Base-by-base conservation (phyloP, 768 basidiomycete species). In the Boletus reticulatus region DNA sequence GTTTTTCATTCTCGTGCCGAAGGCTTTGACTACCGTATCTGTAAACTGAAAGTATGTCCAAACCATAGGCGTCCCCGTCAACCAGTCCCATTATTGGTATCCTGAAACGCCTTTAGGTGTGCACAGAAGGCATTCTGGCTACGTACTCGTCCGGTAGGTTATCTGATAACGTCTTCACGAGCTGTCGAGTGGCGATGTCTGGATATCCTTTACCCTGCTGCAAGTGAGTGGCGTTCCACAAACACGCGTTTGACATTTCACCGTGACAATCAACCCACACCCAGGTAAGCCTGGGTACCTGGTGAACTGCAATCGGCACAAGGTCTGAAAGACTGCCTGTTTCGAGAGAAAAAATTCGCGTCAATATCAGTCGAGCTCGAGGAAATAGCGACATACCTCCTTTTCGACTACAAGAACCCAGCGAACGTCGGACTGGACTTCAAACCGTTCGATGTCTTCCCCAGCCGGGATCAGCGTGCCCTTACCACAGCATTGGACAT, bases 331-430 rank as follows among this genome's bases (percentile, higher is more conserved):
- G n/a, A 97, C 83, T 0, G 97, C 96, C 96, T 98, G 67, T 6
- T 43, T 36, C 3, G 11, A 22, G 34, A 7, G n/a, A 22, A 37
- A 19, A 31, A 32, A n/a, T 16, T 56, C n/a, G 48, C 48, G 19
- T 63, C 41, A 54, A 52, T 17, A 22, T 13, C 31, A 6, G 31
- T 47, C 19, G 22, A 34, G 22, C 22, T 7, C 6, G 20, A 43
- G 36, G 22, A 20, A 34, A 49, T 7, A 12, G 27, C 7, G 7
- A 59, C 74, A 47, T 32, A 88, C 96, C 74, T 99, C 97, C 75
- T 99, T 99, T 73, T 99, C 97, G 17, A 98, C 79, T 5, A 98
- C 75, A 16, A 98, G 75, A 7, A 98, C 80, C 91, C 92, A 98
- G 1, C 78, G 60, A 13, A 92, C 64, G 39, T 78, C 67, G 11